Evolutionary conservation across 2,329 filamentous ascomycete species (phyloP).

Genomic region (Huntiella omanensis): DNA sequence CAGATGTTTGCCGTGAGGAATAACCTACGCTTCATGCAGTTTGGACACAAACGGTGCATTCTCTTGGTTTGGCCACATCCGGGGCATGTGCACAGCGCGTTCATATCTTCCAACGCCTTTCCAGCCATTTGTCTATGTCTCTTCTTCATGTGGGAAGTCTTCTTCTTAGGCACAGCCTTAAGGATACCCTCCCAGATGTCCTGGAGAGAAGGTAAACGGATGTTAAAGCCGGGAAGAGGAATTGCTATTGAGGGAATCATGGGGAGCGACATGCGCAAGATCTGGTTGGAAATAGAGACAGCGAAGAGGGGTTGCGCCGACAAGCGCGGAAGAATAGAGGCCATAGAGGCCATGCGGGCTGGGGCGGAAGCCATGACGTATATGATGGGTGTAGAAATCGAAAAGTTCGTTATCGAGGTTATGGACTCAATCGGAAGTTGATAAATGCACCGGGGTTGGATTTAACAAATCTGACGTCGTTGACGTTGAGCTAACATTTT

Average conservation of each 20-base stretch:
- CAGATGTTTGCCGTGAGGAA: neutral
- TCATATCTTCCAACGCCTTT: slow-evolving; percentile 85
- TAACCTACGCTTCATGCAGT: slow-evolving; percentile 62
- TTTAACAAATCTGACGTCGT: neutral
- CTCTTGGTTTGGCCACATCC: slow-evolving; percentile 77
- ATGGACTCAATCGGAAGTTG: too few relatives aligned
- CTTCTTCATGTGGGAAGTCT: slow-evolving; percentile 93
- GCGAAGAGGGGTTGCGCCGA: slow-evolving; percentile 3
- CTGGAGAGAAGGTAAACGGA: slow-evolving; percentile 38
- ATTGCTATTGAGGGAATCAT: slow-evolving; percentile 36
- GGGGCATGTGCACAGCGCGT: slow-evolving; percentile 69
- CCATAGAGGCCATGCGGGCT: slow-evolving; percentile 6
- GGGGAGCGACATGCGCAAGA: slow-evolving; percentile 16
- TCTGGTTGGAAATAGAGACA: slow-evolving; percentile 5
- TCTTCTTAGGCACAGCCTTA: slow-evolving; percentile 92
- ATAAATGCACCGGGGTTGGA: neutral
- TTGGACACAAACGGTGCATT: slow-evolving; percentile 71
- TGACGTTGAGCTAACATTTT: neutral
- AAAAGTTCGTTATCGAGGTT: neutral
- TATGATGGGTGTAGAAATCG: neutral
- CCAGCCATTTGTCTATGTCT: slow-evolving; percentile 85
- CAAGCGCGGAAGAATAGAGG: slow-evolving; percentile 5
- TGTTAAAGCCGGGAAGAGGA: slow-evolving; percentile 40
- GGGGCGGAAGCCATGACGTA: slow-evolving; percentile 2
- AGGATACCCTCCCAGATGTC: slow-evolving; percentile 88